Base-by-base conservation (phyloP, 2,329 filamentous ascomycete species). In the Trematosphaeria pertusa region DNA sequence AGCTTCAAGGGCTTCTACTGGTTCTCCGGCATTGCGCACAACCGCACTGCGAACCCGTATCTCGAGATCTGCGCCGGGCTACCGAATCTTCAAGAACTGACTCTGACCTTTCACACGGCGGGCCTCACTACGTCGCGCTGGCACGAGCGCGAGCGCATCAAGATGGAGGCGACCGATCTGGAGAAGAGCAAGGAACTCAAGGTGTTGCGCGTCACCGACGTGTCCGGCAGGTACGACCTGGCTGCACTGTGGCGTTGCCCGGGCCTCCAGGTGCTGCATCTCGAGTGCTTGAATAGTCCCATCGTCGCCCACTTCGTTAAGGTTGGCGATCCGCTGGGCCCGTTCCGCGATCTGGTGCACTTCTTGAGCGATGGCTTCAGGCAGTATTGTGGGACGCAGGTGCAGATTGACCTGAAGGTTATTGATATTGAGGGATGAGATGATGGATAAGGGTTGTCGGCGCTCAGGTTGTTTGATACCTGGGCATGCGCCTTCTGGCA, bases 31-130 rank as follows among this genome's bases (percentile, higher is more conserved):
- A 61, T 93, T 86, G 58, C 95, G 87, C 12, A 95, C 75, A 0
- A 80, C 2, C 97, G 93, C 61, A 96, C 94, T 1, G 91, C 85
- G 66, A 97, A 96, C 65, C 97, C 93, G 46, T 90, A 91, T 59
- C 85, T 90, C 0, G 91, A 91, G 61, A 96, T 93, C 64, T 96
- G 91, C 40, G 95, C 71, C 10, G 91, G 84, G 61, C 91, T 96
- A 3, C 90, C 88, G 2, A 91, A 79, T 67, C 96, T 96, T 0
- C 85, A 81, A 0, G 87, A 87, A 8, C 89, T 92, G 61, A 84
- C 84, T 31, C 90, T 83, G 70, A 96, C 91, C 8, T 95, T 78
- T 1, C 91, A 90, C 1, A 92, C 93, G 8, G 92, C 89, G 1
- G 89, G 87, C 6, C 89, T 84, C 46, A 84, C 86, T 0, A 87